Base-by-base conservation (phyloP, 129 eudicot species). In the Chrysanthemum lavandulifolium region DNA sequence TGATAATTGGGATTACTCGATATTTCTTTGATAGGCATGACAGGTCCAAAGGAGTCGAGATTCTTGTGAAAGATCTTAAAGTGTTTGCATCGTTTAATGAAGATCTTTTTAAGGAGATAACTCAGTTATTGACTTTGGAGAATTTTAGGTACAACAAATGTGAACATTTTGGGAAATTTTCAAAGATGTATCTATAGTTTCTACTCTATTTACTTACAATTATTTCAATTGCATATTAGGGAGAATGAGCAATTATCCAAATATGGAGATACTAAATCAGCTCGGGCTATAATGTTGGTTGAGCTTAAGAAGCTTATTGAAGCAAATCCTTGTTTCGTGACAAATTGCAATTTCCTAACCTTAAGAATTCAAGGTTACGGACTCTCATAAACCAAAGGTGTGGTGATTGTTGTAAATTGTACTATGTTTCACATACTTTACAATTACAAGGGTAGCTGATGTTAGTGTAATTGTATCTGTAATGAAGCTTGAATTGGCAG, bases 251-350 rank as follows among this genome's bases (percentile, higher is more conserved):
- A 88, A 67, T 83, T 91, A 31, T 91, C 97, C 33, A 91, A 88
- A 73, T 88, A 91, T 75, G 97, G 97, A 40, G 97, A 91, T 83
- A 88, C 97, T 18, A 91, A 88, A 68, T 91, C 97, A 3, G 97
- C 97, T 10, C 79, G 97, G 64, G 91, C 93, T 16, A 88, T 88
- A 61, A 88, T 91, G 96, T 83, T 91, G 81, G 97, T 91, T 48
- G 97, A 91, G 55, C 89, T 91, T 48, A 91, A 88, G 86, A 91
- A 91, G 80, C 92, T 91, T 60, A 84, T 91, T n/a, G 97, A 88
- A 84, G 96, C 95, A 33, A 91, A 91, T 79, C 97, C 97, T 76
- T 88, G 82, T 91, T 91, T 71, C 96, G 96, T 45, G 96, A 88
- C 65, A 91, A 91, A 75, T 69, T 91, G 85, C 92, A 86, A 74